Conservation (phyloP, 169 alveolate genomes). For the Babesia bovis region DNA sequence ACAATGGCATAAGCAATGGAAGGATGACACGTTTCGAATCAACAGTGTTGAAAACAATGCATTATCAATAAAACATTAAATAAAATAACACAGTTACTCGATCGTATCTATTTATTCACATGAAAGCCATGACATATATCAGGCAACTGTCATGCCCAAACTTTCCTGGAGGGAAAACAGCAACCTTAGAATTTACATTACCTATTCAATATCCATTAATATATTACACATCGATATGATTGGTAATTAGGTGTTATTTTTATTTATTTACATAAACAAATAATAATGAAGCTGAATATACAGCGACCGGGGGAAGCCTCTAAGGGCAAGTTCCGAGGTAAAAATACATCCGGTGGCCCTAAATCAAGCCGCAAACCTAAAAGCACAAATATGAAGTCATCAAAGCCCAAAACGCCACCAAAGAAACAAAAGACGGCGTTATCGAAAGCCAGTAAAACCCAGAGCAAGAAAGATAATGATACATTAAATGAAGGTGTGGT, state of each 20-base stretch:
- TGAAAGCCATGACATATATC: too few relatives aligned
- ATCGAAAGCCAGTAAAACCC: neutral
- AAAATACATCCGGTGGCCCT: neutral
- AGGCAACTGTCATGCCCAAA: too few relatives aligned
- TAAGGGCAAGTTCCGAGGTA: neutral
- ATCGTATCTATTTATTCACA: too few relatives aligned
- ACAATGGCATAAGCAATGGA: too few relatives aligned
- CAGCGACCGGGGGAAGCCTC: slow-evolving; percentile 13
- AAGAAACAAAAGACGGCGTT: neutral
- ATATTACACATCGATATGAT: neutral
- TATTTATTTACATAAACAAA: too few relatives aligned
- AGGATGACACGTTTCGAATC: too few relatives aligned
- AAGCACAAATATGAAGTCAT: slow-evolving; percentile 2
- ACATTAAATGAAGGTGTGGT: neutral
- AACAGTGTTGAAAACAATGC: too few relatives aligned
- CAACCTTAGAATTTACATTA: neutral
- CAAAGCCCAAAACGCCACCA: neutral
- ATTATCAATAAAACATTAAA: too few relatives aligned
- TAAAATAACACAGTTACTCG: too few relatives aligned
- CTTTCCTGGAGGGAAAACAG: too few relatives aligned
- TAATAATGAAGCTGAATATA: slow-evolving; percentile 27
- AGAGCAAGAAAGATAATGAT: neutral
- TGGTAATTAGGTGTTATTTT: too few relatives aligned
- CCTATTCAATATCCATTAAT: neutral
- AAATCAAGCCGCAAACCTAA: slow-evolving; percentile 4